phyloP scores from a whole-genome alignment of 2,329 filamentous ascomycete species.

The Colletotrichum neosansevieriae region DNA sequence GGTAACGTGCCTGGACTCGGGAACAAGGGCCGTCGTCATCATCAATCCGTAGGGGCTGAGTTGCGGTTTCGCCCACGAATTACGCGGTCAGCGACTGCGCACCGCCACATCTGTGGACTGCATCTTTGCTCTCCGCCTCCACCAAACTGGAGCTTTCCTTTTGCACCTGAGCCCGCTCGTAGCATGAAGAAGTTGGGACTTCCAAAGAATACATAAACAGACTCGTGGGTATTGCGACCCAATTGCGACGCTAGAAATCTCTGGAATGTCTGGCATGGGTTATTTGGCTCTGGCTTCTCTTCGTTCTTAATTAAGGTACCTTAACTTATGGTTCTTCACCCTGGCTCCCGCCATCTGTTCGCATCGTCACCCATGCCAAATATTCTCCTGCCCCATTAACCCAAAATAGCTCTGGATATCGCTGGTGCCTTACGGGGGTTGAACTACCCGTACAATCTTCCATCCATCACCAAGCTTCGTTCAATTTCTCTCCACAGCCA shows the following conservation, averaged over 20 bases:
- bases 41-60: conserved; percentile 27
- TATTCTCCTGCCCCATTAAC: background rate
- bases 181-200: background rate
- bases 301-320: background rate
- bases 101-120: conserved; percentile 23
- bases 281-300: too few relatives aligned
- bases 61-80: conserved; percentile 30
- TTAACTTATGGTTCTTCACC: background rate
- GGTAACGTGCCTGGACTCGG: background rate
- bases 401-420: background rate
- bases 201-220: conserved; percentile 2
- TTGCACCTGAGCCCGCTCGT: background rate
- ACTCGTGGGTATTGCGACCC: conserved; percentile 5
- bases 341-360: background rate
- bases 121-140: background rate
- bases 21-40: conserved; percentile 26
- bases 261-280: too few relatives aligned
- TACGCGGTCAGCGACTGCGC: conserved; percentile 27
- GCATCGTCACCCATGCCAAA: background rate
- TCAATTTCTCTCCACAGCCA: too few relatives aligned
- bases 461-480: background rate
- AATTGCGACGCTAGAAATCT: background rate
- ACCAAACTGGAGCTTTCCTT: background rate
- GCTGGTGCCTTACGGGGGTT: too few relatives aligned
- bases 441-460: background rate